These are phyloP conservation scores for Phaeosphaeriaceae sp. DNA, from an alignment of 2,329 filamentous ascomycete genomes.

Conservation along the genomic window DNA sequence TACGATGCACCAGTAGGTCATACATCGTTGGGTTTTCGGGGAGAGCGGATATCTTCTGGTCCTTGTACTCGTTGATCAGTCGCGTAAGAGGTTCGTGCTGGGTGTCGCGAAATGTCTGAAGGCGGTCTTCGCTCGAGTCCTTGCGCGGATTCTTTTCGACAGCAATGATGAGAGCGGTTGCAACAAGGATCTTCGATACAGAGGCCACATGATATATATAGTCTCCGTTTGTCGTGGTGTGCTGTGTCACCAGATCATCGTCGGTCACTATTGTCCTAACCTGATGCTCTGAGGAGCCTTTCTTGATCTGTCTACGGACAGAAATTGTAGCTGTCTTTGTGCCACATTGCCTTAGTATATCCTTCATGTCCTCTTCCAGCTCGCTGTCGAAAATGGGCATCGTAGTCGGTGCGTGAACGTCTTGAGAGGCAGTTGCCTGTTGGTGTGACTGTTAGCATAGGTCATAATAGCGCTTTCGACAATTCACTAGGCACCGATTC, in stretches of 20 bases:
- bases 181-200: conserved; percentile 14
- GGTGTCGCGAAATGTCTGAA: not conserved
- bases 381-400: not conserved
- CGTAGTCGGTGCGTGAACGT: not conserved
- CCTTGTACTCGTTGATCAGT: not conserved
- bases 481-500: not conserved
- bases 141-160: not conserved
- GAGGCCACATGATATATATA: conserved; percentile 10
- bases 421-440: not conserved
- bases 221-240: not conserved
- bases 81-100: not conserved
- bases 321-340: conserved; percentile 6
- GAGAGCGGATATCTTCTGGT: not conserved
- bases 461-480: not conserved
- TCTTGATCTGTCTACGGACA: not conserved
- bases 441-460: not conserved
- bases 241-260: not conserved
- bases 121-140: not conserved
- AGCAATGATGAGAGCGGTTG: conserved; percentile 6
- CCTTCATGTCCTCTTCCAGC: conserved; percentile 1
- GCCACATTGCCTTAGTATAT: conserved; percentile 1
- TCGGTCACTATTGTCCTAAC: not conserved
- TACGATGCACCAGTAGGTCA: conserved; percentile 8
- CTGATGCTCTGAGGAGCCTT: not conserved
- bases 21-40: conserved; percentile 4